Conservation (phyloP, 495 filamentous ascomycete genomes). For the Mytilinidion resinicola region DNA sequence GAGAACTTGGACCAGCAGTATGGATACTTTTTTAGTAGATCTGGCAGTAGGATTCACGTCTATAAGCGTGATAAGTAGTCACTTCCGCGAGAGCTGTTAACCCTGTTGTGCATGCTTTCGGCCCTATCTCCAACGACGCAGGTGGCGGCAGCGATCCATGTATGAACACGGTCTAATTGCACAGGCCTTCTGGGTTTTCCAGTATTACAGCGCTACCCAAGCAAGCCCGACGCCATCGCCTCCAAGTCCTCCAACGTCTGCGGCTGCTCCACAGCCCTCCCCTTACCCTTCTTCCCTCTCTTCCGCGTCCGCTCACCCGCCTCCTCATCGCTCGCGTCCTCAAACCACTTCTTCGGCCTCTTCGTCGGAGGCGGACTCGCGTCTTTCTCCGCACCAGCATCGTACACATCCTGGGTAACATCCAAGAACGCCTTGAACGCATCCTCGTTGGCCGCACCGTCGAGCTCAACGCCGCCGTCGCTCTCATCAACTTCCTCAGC, state of each 20-base stretch:
- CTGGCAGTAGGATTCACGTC: too few relatives aligned
- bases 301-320: conserved; percentile 29
- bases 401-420: conserved; percentile 41
- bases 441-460: conserved; percentile 21
- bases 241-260: conserved; percentile 88
- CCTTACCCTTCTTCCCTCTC: conserved; percentile 47
- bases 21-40: too few relatives aligned
- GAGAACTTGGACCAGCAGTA: too few relatives aligned
- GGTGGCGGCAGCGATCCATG: too few relatives aligned
- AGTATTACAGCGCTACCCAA: conserved; percentile 37
- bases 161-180: too few relatives aligned
- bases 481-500: conserved; percentile 38
- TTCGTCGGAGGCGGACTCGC: conserved; percentile 16
- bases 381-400: conserved; percentile 32
- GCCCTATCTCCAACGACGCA: too few relatives aligned
- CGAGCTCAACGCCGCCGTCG: conserved; percentile 28
- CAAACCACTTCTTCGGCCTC: conserved; percentile 42
- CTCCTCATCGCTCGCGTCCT: conserved; percentile 29
- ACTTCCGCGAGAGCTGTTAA: too few relatives aligned
- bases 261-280: conserved; percentile 56
- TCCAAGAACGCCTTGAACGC: conserved; percentile 30
- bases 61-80: too few relatives aligned
- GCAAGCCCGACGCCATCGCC: conserved; percentile 72
- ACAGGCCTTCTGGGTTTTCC: too few relatives aligned
- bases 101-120: too few relatives aligned